Base-by-base conservation (phyloP, 1,284 basidiomycete species). In the Marasmius fiardii region DNA sequence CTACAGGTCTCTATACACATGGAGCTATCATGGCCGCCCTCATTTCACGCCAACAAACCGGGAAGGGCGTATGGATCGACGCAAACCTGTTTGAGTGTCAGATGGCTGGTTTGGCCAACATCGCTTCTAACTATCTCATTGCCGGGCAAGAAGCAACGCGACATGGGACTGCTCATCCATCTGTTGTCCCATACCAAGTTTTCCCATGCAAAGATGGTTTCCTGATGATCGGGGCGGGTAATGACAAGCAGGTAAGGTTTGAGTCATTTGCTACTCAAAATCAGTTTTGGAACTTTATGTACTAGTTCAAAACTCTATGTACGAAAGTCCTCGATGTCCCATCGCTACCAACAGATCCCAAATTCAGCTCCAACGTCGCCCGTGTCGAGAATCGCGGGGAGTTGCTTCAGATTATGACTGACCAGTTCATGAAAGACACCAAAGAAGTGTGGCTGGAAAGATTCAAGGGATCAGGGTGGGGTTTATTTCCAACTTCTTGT, bases 151-250 rank as follows among this genome's bases (percentile, higher is more conserved):
- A 96, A 69, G 95, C 90, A 8, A 79, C 81, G n/a, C 77, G 95
- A 51, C 88, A 93, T 69, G 95, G 95, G 23, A 98, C 95, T 28
- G 83, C 91, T 1, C 95, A 98, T 68, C 90, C 92, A 12, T 93
- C 90, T 8, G 88, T 95, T 63, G 93, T 94, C 1, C 93, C 93
- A 0, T 96, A 95, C 72, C 90, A 95, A 70, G 92, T 92, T 6
- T 95, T 98, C 68, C 83, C 89, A 0, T 95, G 93, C 67, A 82
- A 85, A 65, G 87, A 94, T 67, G 90, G 91, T n/a, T 94, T 86
- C 67, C 72, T 97, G 58, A 96, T 97, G 93, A 86, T 98, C 54
- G 94, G 93, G 44, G 94, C 92, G 1, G 95, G 93, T 1, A 97
- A 96, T 71, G 86, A 96, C 66, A 87, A 83, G 61, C 93, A 93